Base-by-base conservation (phyloP, 352 stramenopile species). In the Pythium utonaiense region DNA sequence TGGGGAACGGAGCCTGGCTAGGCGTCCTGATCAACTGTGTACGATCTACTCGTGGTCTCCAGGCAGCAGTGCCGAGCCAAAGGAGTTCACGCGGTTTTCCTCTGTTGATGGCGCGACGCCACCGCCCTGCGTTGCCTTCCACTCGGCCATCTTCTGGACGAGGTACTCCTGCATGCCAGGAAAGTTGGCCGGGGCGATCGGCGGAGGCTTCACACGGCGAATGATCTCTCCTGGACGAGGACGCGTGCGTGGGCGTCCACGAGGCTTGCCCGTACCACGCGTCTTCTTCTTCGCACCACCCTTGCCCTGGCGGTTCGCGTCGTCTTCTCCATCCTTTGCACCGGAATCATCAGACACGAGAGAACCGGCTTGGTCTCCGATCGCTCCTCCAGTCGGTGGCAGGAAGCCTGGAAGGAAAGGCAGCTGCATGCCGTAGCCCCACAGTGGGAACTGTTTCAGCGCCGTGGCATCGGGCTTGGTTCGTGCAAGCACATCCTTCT, bases 91-190 rank as follows among this genome's bases (percentile, higher is more conserved):
- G 22, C 78, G 70, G 56, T 71, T 75, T 41, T 82, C 73, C n/a
- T 84, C 76, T 73, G 49, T 66, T 63, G 34, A 82, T 71, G 14
- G 73, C 65, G 0, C 74, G n/a, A 45, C 74, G 40, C 71, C 71
- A 31, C 71, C 78, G 21, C 78, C 73, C 14, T 76, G 74, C 1
- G 57, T 63, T n/a, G 56, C 53, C 48, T 65, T 79, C 53, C 78
- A 64, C 59, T 90, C 80, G 3, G 69, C 64, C 30, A 67, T 73
- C 60, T 86, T 83, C 50, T 83, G 76, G 19, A 69, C 69, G 55
- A 88, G 56, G 33, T 88, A 89, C 57, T 88, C 84, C 66, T 90
- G 85, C 77, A 91, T 86, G 53, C 86, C 74, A 25, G 81, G 78
- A 62, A 88, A 89, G 49, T 86, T 87, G 50, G 83, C 83, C 17